Percentiles rank a stretch among this genome's conserved stretches.
Evolutionary conservation across 1,284 basidiomycete genomes (phyloP).

Genomic region (Pascua sp.): DNA sequence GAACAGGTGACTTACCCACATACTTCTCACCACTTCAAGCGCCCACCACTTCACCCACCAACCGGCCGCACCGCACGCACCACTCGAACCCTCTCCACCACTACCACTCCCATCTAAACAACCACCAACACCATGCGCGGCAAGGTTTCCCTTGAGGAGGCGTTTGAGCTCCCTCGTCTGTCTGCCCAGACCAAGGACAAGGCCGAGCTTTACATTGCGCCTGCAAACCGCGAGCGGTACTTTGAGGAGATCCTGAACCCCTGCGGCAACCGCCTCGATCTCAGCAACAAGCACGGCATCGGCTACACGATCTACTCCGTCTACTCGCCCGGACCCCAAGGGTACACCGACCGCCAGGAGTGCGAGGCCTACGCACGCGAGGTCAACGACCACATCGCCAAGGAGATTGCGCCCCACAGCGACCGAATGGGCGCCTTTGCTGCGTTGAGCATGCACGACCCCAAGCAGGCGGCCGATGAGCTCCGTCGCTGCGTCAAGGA

Average conservation of each 20-base stretch:
- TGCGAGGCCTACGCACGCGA: conserved; percentile 21
- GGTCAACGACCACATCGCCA: conserved; percentile 21
- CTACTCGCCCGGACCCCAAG: conserved; percentile 21
- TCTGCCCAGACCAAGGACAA: conserved; percentile 18
- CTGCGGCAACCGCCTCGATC: conserved; percentile 21
- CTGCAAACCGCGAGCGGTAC: conserved; percentile 21
- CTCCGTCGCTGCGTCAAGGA: conserved; percentile 38
- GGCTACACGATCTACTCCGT: conserved; percentile 24
- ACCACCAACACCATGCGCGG: conserved; percentile 15
- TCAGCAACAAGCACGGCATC: conserved; percentile 24
- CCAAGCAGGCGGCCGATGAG: conserved; percentile 38
- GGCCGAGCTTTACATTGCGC: conserved; percentile 23
- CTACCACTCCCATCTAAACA: not conserved
- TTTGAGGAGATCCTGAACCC: conserved; percentile 23
- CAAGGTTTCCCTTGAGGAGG: conserved; percentile 23
- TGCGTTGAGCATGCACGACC: conserved; percentile 43
- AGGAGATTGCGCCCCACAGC: conserved; percentile 31
- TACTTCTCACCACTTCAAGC: too few relatives aligned
- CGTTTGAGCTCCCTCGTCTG: conserved; percentile 20
- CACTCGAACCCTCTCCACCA: not conserved
- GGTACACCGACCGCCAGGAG: conserved; percentile 15
- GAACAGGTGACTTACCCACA: too few relatives aligned
- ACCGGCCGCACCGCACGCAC: too few relatives aligned
- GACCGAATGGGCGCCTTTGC: conserved; percentile 44
- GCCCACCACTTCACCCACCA: too few relatives aligned